A percentile compares a stretch with the other conserved stretches of the same genome.
Evolutionary conservation across 495 filamentous ascomycete species (phyloP).

Genomic region (Penicillium cosmopolitanum): DNA sequence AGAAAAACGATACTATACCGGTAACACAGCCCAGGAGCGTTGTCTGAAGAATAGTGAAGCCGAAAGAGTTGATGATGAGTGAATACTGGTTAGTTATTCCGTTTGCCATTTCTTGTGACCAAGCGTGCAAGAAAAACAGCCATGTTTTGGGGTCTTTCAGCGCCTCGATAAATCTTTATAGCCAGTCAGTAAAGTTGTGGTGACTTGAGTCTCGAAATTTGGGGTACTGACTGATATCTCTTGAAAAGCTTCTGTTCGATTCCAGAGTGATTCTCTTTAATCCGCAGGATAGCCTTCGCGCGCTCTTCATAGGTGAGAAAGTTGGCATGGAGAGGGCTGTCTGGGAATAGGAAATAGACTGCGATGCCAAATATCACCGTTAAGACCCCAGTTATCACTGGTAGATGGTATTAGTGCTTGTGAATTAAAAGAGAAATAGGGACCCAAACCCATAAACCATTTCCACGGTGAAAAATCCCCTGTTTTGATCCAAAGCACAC

Average conservation of each 20-base stretch:
- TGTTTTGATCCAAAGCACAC: slow-evolving; percentile 46
- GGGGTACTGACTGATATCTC: slow-evolving; percentile 41
- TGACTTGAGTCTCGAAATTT: neutral
- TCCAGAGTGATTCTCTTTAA: slow-evolving; percentile 60
- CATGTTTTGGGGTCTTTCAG: slow-evolving; percentile 33
- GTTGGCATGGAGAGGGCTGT: slow-evolving; percentile 59
- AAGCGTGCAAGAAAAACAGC: slow-evolving; percentile 45
- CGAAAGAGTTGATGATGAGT: slow-evolving; percentile 47
- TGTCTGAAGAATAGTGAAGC: slow-evolving; percentile 44
- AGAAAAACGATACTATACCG: slow-evolving; percentile 40
- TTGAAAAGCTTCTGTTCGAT: slow-evolving; percentile 63
- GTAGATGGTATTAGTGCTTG: neutral
- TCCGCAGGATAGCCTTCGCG: slow-evolving; percentile 55
- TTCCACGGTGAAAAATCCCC: slow-evolving; percentile 44
- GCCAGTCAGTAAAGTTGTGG: neutral
- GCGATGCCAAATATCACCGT: slow-evolving; percentile 55
- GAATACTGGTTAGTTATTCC: slow-evolving; percentile 48
- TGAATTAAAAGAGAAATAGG: no score
- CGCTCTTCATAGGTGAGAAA: slow-evolving; percentile 60
- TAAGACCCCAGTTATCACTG: slow-evolving; percentile 50
- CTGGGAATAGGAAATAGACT: slow-evolving; percentile 57
- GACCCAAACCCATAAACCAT: slow-evolving; percentile 40
- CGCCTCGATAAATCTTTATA: slow-evolving; percentile 33
- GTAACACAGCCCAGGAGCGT: slow-evolving; percentile 38
- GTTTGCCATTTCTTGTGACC: slow-evolving; percentile 48